Conservation (phyloP, 1,284 basidiomycete genomes). For the Marasmius sp. region DNA sequence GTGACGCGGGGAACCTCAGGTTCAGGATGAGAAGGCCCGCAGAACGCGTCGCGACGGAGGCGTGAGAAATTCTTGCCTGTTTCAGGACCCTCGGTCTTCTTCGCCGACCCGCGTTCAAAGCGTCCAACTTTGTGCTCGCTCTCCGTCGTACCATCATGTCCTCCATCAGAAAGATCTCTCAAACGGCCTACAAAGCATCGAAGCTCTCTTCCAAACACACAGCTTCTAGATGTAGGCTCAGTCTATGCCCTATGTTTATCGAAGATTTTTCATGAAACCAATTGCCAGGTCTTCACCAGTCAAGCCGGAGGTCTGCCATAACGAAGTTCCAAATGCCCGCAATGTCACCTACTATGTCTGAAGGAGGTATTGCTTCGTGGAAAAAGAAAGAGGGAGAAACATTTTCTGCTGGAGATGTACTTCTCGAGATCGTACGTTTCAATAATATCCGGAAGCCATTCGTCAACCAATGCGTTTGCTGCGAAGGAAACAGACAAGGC, state of each 20-base stretch:
- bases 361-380: constrained; percentile 92
- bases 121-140: constrained; percentile 1
- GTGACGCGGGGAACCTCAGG: too few relatives aligned
- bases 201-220: neutral
- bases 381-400: constrained; percentile 89
- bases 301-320: constrained; percentile 54
- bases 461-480: constrained; percentile 7
- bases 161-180: constrained; percentile 20
- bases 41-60: too few relatives aligned
- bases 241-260: neutral
- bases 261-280: neutral
- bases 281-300: constrained; percentile 57
- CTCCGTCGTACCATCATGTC: constrained; percentile 20
- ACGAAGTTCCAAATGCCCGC: constrained; percentile 86
- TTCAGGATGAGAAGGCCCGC: too few relatives aligned
- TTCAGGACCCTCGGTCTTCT: too few relatives aligned
- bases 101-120: neutral
- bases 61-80: too few relatives aligned
- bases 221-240: neutral
- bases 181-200: constrained; percentile 6
- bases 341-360: constrained; percentile 99
- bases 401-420: constrained; percentile 85
- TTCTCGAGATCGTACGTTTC: constrained; percentile 86
- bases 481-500: constrained; percentile 97
- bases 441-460: constrained; percentile 2